Evolutionary conservation across 139 green algal species (phyloP).

Genomic region (Chlorella vulgaris): DNA sequence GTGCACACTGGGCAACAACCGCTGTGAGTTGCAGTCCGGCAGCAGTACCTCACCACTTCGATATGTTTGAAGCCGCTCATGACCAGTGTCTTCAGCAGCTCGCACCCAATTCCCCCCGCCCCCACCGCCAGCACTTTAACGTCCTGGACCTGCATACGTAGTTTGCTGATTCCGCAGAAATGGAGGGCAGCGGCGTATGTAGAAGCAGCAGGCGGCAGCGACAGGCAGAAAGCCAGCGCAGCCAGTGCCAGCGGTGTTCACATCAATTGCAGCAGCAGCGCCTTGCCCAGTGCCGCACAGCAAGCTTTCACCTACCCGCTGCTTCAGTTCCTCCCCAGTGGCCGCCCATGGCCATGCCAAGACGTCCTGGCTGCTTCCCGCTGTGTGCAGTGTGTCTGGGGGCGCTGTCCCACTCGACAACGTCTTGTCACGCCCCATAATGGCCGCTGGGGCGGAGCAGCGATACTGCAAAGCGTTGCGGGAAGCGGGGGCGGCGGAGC

Average conservation of each 20-base stretch:
- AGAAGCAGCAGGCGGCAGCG: no score
- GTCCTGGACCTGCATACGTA: constrained; percentile 39
- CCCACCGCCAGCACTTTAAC: constrained; percentile 91
- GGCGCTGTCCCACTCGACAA: not conserved
- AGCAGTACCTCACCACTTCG: constrained; percentile 86
- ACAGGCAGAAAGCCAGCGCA: no score
- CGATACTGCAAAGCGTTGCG: no score
- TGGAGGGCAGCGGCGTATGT: no score
- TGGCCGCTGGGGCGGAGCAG: no score
- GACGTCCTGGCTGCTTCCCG: not conserved
- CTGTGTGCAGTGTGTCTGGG: not conserved
- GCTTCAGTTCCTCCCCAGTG: not conserved
- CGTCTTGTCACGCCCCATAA: no score
- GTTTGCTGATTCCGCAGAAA: no score
- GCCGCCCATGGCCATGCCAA: not conserved
- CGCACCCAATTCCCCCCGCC: constrained; percentile 97
- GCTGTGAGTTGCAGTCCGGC: no score
- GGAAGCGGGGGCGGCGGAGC: no score
- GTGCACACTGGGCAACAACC: no score
- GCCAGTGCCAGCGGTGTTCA: no score
- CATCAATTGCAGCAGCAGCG: no score
- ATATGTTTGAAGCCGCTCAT: constrained; percentile 91
- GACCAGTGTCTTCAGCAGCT: constrained; percentile 98
- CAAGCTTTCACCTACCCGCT: not conserved
- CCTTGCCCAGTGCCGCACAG: not conserved